Percentiles rank a stretch among this genome's conserved stretches.
These are phyloP conservation scores for Craterostigma plantagineum DNA, from an alignment of 257 asterid genomes.

Conservation along the genomic window DNA sequence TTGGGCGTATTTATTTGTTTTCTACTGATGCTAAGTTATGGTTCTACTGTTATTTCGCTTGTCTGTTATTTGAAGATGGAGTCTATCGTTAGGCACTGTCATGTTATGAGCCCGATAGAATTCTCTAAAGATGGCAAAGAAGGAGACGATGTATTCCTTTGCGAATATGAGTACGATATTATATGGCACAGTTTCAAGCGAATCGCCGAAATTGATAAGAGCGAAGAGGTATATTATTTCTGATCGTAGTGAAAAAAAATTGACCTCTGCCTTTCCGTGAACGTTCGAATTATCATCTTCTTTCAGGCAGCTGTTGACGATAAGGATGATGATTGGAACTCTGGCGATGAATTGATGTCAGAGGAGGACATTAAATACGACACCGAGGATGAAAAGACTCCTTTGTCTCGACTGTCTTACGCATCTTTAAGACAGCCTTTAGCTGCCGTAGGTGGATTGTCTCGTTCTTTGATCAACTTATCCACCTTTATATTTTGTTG, in stretches of 20 bases:
- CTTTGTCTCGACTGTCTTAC: conserved; percentile 18
- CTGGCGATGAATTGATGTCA: conserved; percentile 28
- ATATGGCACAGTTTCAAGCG: conserved; percentile 80
- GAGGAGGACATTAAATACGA: conserved; percentile 46
- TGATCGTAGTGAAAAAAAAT: too few species aligned
- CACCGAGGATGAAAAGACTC: conserved; percentile 21
- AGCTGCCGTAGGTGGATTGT: conserved; percentile 50
- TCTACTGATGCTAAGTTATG: too few species aligned
- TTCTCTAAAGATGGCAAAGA: conserved; percentile 46
- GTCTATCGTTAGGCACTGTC: conserved; percentile 64
- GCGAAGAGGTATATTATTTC: conserved; percentile 46
- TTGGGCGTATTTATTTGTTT: too few species aligned
- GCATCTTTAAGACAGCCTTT: conserved; percentile 20
- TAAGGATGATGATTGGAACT: conserved; percentile 48
- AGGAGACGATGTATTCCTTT: conserved; percentile 85
- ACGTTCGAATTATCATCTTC: conserved; percentile 7
- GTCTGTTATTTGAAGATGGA: conserved; percentile 44
- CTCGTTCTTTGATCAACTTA: too few species aligned
- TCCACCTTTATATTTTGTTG: neutral
- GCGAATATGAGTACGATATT: conserved; percentile 81
- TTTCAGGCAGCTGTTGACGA: conserved; percentile 50
- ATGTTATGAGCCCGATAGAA: conserved; percentile 56
- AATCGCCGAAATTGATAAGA: conserved; percentile 44
- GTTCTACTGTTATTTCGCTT: too few species aligned
- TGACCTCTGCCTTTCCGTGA: conserved; percentile 7